These are phyloP conservation scores for Cadophora sp. DNA, from an alignment of 2,329 filamentous ascomycete genomes.

Conservation along the genomic window DNA sequence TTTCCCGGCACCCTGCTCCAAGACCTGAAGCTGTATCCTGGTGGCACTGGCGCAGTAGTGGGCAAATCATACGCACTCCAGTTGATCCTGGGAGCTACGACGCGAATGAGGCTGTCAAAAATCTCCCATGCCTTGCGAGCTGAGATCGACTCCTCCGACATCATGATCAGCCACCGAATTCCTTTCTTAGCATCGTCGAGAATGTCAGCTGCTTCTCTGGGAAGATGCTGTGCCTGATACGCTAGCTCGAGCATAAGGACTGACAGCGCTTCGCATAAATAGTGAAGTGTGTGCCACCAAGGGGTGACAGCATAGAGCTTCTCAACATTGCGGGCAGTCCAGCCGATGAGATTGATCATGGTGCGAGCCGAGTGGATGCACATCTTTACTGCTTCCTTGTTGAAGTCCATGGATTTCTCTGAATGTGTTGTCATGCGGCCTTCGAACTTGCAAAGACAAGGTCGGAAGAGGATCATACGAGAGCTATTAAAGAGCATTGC, in stretches of 20 bases:
- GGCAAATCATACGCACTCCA: conserved; percentile 34
- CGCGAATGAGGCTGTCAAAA: conserved; percentile 36
- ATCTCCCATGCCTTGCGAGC: conserved; percentile 43
- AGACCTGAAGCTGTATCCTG: conserved; percentile 30
- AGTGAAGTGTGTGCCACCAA: conserved; percentile 40
- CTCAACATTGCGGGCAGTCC: conserved; percentile 20
- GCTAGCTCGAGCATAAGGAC: conserved; percentile 40
- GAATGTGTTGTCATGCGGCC: conserved; percentile 30
- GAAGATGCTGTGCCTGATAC: conserved; percentile 38
- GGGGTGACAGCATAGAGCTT: conserved; percentile 34
- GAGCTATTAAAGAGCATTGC: conserved; percentile 37
- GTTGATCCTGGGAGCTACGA: conserved; percentile 33
- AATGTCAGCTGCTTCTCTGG: conserved; percentile 33
- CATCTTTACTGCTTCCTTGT: conserved; percentile 30
- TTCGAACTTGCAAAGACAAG: conserved; percentile 40
- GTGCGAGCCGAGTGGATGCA: conserved; percentile 37
- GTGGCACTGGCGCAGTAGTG: conserved; percentile 34
- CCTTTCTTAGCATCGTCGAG: conserved; percentile 39
- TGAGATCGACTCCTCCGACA: conserved; percentile 34
- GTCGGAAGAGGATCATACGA: conserved; percentile 41
- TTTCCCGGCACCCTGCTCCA: conserved; percentile 10
- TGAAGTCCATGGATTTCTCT: conserved; percentile 32
- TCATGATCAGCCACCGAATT: conserved; percentile 35
- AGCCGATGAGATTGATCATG: conserved; percentile 34
- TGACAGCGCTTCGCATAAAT: conserved; percentile 39